phyloP scores from a whole-genome alignment of 352 stramenopile genomes.

The Phytophthora pinifolia region DNA sequence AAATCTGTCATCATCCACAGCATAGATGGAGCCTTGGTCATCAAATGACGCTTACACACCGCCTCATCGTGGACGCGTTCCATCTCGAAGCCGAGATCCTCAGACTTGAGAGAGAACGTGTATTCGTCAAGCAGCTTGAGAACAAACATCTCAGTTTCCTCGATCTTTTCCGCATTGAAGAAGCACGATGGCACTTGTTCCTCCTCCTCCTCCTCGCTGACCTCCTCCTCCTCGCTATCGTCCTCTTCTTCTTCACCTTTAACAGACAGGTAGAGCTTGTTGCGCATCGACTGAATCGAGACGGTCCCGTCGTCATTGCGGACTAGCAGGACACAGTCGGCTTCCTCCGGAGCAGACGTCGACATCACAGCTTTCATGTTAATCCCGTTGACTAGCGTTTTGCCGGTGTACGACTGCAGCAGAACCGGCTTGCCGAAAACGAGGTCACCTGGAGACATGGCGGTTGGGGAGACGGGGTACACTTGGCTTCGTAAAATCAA shows the following conservation, averaged over 20 bases:
- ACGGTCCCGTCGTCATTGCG: neutral
- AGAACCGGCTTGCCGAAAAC: neutral
- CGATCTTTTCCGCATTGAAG: neutral
- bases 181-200: neutral
- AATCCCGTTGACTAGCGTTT: neutral
- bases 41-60: neutral
- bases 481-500: neutral
- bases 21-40: neutral
- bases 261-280: neutral
- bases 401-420: neutral
- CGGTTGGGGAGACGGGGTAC: neutral
- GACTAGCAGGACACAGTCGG: neutral
- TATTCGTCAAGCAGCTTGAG: neutral
- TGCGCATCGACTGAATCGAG: neutral
- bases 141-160: neutral
- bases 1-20: neutral
- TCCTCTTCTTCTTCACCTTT: neutral
- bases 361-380: neutral
- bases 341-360: neutral
- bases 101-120: neutral
- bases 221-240: no score
- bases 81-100: neutral
- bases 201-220: no score
- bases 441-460: neutral
- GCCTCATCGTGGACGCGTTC: neutral